Base-by-base conservation (phyloP, 176 grass and related monocot genomes). In the Carex littledalei region DNA sequence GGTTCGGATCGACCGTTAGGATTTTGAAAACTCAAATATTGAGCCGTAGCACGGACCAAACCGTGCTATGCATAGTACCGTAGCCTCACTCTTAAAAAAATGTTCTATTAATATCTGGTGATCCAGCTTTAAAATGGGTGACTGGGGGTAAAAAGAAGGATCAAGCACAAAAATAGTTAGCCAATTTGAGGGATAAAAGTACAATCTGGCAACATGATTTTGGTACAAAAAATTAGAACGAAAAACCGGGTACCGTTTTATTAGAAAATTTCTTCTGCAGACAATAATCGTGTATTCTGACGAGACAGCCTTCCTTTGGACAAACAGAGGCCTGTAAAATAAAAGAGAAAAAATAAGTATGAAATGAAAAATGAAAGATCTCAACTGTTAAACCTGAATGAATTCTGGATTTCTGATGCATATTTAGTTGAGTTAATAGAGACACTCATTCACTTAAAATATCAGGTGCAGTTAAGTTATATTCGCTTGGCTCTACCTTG, bases 281-380 rank as follows among this genome's bases (percentile, higher is more conserved):
- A 88, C 95, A 95, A 81, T 98, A 98, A 74, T 88, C 81, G 62
- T 98, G 95, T 83, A 98, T 94, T 74, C 91, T 90, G n/a, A 95
- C 65, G 37, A 45, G 87, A 85, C 95, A 98, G 61, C 68, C 88
- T 63, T 98, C 93, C 8, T 88, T 95, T 6, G 88, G 81, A 81
- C 95, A 98, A 45, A 52, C 53, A 34, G 85, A 88, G 59, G 93
- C 95, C 95, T 97, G 84, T 84, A 84, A 64, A 64, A 24, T 12
- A 21, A 29, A 10, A 31, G 22, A 64, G 24, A 24, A 64, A 26
- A 63, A 64, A 11, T 62, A 41, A 35, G 60, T 26, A 39, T 4
- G 57, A 71, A 43, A 9, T 4, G 9, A 82, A 50, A 68, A 47
- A 41, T 14, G 3, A 79, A 50, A 18, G 54, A 49, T 20, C 9